Evolutionary conservation across 2,329 filamentous ascomycete genomes (phyloP), one percentile per base, ranked within the genome.

Genomic region (Fusarium poae): DNA sequence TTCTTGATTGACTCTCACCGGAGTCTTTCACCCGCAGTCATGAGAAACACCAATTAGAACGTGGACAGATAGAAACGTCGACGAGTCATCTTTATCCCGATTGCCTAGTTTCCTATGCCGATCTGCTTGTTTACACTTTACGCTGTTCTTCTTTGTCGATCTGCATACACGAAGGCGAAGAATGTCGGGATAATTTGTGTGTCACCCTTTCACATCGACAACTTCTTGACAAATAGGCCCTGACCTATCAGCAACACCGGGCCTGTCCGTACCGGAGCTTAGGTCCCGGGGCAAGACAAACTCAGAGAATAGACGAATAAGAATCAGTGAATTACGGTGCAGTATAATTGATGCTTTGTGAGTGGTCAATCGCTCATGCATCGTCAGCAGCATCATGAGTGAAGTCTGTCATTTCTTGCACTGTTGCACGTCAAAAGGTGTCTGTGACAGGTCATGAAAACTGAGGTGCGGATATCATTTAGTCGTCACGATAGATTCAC

Each of bases 231-330:
- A 10, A 29, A 3, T 6, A 25, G 15, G 34, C 13, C 27, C 5
- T 7, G 11, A 5, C 37, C 61, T 65, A 59, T 53, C 45, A 65
- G 3, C 25, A 13, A 5, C 15, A 7, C 0, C 6, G 29, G 35
- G 5, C 2, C 8, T 21, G 0, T 20, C 39, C 42, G 21, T 10
- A 7, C 61, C 59, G 61, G 61, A 64, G 61, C 40, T 64, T 27
- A 59, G 13, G 9, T 0, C 45, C 61, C 60, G 60, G 29, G 2
- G 1, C 2, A 5, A 37, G 15, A 20, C 21, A 21, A n/a, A 5
- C 5, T 34, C 1, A 8, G 3, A 27, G 8, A 12, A 7, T 11
- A 21, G 10, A 29, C 57, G 12, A 67, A 63, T 67, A n/a, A 45
- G 23, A 6, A 6, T 20, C 10, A 3, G 8, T 4, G 0, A 7